A percentile compares a stretch with the other conserved stretches of the same genome.
Conservation (phyloP, 805 yeast genomes). For the Candida dendrica region DNA sequence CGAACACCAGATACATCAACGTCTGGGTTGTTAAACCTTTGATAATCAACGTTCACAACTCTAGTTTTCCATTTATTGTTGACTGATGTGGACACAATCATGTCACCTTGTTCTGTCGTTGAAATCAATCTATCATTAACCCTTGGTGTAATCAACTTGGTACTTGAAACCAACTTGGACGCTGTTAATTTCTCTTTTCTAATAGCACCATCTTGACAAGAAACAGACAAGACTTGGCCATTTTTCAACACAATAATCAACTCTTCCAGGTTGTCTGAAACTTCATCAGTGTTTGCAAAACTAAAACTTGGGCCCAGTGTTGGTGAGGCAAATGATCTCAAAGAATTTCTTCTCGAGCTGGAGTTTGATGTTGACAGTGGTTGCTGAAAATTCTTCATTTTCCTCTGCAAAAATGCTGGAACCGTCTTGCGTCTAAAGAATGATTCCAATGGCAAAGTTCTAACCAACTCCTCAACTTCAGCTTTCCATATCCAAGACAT, state of each 20-base stretch:
- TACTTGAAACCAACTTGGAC: conserved; percentile 40
- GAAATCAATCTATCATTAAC: conserved; percentile 67
- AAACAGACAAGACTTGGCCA: conserved; percentile 42
- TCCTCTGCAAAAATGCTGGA: conserved; percentile 35
- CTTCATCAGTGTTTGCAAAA: conserved; percentile 16
- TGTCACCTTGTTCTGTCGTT: conserved; percentile 37
- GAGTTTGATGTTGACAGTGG: conserved; percentile 5
- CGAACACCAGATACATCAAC: neutral
- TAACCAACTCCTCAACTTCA: conserved; percentile 27
- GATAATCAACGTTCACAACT: conserved; percentile 39
- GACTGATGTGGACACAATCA: conserved; percentile 52
- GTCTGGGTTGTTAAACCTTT: conserved; percentile 21
- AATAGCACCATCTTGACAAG: conserved; percentile 42
- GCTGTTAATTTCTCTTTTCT: conserved; percentile 25
- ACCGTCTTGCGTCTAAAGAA: conserved; percentile 52
- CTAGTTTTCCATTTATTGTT: conserved; percentile 61
- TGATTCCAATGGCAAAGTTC: conserved; percentile 39
- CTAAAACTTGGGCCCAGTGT: conserved; percentile 13
- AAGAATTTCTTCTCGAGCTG: conserved; percentile 26
- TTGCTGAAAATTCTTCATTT: conserved; percentile 16
- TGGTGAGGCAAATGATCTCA: conserved; percentile 21
- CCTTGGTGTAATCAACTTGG: conserved; percentile 59
- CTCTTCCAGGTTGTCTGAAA: conserved; percentile 23
- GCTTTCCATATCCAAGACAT: conserved; percentile 54
- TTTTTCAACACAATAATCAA: conserved; percentile 44